Base-by-base conservation (phyloP, 2,329 filamentous ascomycete species). In the Calonectria pteridis region DNA sequence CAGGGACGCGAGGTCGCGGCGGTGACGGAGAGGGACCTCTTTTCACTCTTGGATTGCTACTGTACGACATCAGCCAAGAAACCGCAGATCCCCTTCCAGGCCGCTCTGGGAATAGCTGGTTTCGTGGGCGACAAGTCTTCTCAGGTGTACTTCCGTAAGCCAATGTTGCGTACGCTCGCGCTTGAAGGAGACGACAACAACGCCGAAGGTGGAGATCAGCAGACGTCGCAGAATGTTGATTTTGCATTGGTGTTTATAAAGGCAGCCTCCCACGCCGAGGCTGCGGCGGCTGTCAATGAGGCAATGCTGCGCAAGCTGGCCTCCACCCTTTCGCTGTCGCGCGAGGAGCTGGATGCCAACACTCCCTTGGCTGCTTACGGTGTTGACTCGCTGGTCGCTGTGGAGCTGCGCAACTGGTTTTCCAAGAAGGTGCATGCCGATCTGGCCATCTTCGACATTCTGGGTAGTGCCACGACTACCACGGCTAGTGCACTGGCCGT, bases 371-470 rank as follows among this genome's bases (percentile, higher is more conserved):
- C 74, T 28, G 73, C 71, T 3, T 77, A 81, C 35, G 77, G 79
- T 9, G 73, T 81, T 11, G 80, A 81, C 35, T 79, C 78, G 18
- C 40, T 81, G 40, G 78, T 81, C 3, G 77, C 77, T 18, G 78
- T 78, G n/a, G 79, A 81, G 53, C 65, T 81, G 28, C 62, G 79
- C 16, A 76, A 77, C 37, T 81, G 77, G 77, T 72, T 81, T 6
- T 65, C 72, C 1, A 77, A 73, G 55, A 76, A 76, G 26, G 62
- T 79, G 26, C 68, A 78, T 28, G 77, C 76, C 2, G 76, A 81
- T 20, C 51, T 81, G 10, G 75, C 77, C 20, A 75, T 79, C 18
- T 73, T 81, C n/a, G 77, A 80, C 29, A 79, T 80, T 29, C 55
- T 73, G 6, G 59, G 59, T 4, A 64, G 59, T 26, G 37, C 59